Evolutionary conservation across 345 rosid species (phyloP), one percentile per base, ranked within the genome.

Genomic region (Bruguiera parviflora): DNA sequence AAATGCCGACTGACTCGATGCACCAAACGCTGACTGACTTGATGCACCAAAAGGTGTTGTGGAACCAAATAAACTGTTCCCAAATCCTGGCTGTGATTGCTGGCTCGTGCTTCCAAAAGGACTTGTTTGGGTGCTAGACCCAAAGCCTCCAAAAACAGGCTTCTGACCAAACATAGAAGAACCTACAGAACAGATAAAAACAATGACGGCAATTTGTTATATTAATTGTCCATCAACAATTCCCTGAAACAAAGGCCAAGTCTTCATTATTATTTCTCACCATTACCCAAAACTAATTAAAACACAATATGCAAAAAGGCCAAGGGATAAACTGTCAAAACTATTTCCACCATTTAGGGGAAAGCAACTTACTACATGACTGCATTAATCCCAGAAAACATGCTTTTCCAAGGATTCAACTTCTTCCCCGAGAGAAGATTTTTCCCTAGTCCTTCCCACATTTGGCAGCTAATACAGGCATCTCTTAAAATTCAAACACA

Each of bases 31-130:
- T 71, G 81, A 31, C 63, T 77, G 86, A 77, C 65, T 83, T 5
- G 91, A 67, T 61, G 84, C 80, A 73, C 92, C 92, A 84, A 89
- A 91, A 53, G 91, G 84, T 31, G 88, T 28, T 5, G 90, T 76
- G 55, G 90, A 76, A 73, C 94, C 94, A 78, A 91, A 91, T 63
- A 82, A 58, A 75, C 78, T 73, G 81, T 75, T 79, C 20, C 90
- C 92, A 80, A 87, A 88, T 31, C 85, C 90, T 65, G 94, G 84
- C 72, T 90, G 94, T 71, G 96, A 81, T 72, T 80, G 94, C 70
- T 76, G 97, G 65, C 75, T 75, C 61, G 89, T 71, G 77, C 78
- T 77, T 75, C 92, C 95, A 47, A 91, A 91, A 35, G 88, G 88
- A 64, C 75, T 85, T 52, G 91, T 28, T 59, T 80, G 94, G 70